A percentile compares a stretch with the other conserved stretches of the same genome.
Conservation (phyloP, 139 green algal genomes). For the Picochlorum sp. region DNA sequence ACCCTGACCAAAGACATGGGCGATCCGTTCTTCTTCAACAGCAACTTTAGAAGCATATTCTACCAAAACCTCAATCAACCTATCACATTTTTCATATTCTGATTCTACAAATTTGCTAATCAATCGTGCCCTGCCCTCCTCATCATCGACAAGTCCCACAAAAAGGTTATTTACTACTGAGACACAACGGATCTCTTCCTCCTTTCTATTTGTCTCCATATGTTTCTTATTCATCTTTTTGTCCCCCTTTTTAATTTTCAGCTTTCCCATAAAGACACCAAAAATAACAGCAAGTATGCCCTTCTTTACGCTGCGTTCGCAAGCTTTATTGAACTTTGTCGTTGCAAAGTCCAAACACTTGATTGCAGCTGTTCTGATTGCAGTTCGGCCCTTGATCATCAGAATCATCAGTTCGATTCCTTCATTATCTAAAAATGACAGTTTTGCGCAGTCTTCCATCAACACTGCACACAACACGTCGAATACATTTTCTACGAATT, state of each 20-base stretch:
- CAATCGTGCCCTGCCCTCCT: constrained; percentile 58
- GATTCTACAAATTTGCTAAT: constrained; percentile 92
- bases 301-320: constrained; percentile 56
- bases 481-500: constrained; percentile 86
- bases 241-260: constrained; percentile 29
- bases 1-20: constrained; percentile 5
- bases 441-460: constrained; percentile 56
- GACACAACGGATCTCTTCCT: constrained; percentile 82
- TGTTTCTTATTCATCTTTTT: constrained; percentile 16
- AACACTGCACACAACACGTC: constrained; percentile 74
- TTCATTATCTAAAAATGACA: constrained; percentile 47
- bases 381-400: constrained; percentile 69
- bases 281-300: constrained; percentile 81
- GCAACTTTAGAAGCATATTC: constrained; percentile 48
- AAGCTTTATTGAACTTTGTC: constrained; percentile 52
- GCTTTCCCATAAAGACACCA: constrained; percentile 90
- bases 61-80: constrained; percentile 85
- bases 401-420: constrained; percentile 90
- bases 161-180: constrained; percentile 73
- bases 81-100: constrained; percentile 94
- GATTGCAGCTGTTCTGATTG: constrained; percentile 58
- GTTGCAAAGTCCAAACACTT: constrained; percentile 85
- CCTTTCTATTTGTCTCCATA: constrained; percentile 38
- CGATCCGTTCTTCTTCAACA: constrained; percentile 24
- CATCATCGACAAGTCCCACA: constrained; percentile 20